Conservation (phyloP, 1,139 yeast genomes). For the Pichia kudriavzevii region DNA sequence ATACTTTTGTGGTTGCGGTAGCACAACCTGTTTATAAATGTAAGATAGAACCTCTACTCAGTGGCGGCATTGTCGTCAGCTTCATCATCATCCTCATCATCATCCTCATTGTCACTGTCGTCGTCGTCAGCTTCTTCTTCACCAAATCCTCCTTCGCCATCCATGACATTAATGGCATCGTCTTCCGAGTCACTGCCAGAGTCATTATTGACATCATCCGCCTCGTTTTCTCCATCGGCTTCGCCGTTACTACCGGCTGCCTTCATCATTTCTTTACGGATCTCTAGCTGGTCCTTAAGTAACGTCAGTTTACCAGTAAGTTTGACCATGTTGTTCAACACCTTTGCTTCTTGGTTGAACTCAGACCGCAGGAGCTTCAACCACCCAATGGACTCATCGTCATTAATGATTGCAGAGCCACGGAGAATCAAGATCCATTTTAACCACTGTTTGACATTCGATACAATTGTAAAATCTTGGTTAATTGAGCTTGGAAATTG, state of each 20-base stretch:
- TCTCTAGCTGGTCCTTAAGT: constrained; percentile 59
- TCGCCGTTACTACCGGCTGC: constrained; percentile 30
- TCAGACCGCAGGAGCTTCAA: constrained; percentile 30
- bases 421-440: constrained; percentile 42
- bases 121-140: constrained; percentile 16
- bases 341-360: constrained; percentile 27
- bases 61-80: constrained; percentile 4
- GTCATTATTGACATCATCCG: constrained; percentile 10
- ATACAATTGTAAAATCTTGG: constrained; percentile 30
- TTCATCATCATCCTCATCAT: constrained; percentile 11
- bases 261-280: constrained; percentile 37
- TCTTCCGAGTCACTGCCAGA: constrained; percentile 4
- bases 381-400: constrained; percentile 29
- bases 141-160: constrained; percentile 22
- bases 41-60: not conserved
- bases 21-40: no score
- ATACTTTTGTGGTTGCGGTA: no score
- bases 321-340: constrained; percentile 68
- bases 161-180: constrained; percentile 27
- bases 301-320: constrained; percentile 76
- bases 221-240: constrained; percentile 18
- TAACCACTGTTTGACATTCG: constrained; percentile 37
- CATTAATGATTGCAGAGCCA: constrained; percentile 36
- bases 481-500: constrained; percentile 6
- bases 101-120: constrained; percentile 10